Evolutionary conservation across 2,329 filamentous ascomycete species (phyloP), one percentile per base, ranked within the genome.

Genomic region (Colletotrichum aenigma): DNA sequence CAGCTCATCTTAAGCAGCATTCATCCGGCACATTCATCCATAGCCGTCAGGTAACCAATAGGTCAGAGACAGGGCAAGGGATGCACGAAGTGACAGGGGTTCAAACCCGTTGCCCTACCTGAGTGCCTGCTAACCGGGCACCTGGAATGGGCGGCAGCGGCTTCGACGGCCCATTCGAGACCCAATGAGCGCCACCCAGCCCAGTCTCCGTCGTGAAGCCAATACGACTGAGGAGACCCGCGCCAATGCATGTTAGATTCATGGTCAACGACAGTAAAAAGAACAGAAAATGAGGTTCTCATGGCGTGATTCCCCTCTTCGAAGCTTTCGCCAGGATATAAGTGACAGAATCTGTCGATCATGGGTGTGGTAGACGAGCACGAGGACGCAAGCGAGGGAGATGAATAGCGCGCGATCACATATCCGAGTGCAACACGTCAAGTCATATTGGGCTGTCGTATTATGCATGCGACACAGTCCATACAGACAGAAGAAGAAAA

Each of bases 91-190:
- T 12, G 15, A 21, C n/a, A 48, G 48, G 58, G 34, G 30, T 38
- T 6, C 43, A 38, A 18, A 30, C 9, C 62, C 30, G 13, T 43
- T 67, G 26, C 24, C 24, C 36, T 62, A 68, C 58, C 64, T 74
- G 70, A 10, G 16, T 18, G 36, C 36, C 15, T 38, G 15, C 7
- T 34, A 67, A 75, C 74, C 74, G 74, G 74, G 74, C 64, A 74
- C 70, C 48, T 61, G 74, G 70, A 60, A 65, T 26, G 13, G 58
- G 58, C 9, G 18, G 21, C 43, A 52, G 15, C 43, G 43, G 58
- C 34, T 34, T 68, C 43, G 43, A 38, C 28, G 15, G 64, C 64
- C 58, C 70, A 26, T 7, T 64, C 12, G 58, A 72, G 64, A 62
- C 34, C 69, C 73, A 64, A 60, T 65, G 21, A 48, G 13, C 56